A percentile compares a stretch with the other conserved stretches of the same genome.
These are phyloP conservation scores for Ogataea ganodermae DNA, from an alignment of 805 yeast species.

Conservation along the genomic window DNA sequence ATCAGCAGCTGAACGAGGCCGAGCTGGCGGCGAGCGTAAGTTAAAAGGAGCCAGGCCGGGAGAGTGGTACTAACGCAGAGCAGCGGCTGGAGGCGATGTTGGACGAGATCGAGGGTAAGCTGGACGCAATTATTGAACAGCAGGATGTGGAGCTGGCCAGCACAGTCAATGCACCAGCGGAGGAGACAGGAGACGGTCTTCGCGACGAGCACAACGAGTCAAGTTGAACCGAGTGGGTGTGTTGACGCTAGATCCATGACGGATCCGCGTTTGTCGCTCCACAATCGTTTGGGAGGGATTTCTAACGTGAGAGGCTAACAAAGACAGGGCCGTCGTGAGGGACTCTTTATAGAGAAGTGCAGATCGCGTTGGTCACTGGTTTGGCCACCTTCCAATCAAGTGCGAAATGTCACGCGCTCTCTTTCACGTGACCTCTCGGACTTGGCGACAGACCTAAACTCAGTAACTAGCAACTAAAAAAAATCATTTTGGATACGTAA, in stretches of 20 bases:
- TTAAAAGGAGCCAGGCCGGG: slow-evolving; percentile 7
- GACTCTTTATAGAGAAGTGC: no score
- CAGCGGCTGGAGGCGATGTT: slow-evolving; percentile 61
- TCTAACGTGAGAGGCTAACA: no score
- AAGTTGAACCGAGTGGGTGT: no score
- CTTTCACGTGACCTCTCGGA: not conserved
- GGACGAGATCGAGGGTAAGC: slow-evolving; percentile 62
- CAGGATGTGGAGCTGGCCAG: slow-evolving; percentile 9
- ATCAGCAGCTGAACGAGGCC: slow-evolving; percentile 64
- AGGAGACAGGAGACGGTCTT: not conserved
- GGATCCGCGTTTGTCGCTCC: no score
- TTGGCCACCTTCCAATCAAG: no score
- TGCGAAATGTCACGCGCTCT: not conserved
- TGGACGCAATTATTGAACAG: slow-evolving; percentile 48
- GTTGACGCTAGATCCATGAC: no score
- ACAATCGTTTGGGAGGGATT: no score
- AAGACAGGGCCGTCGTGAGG: no score
- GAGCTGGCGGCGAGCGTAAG: slow-evolving; percentile 60
- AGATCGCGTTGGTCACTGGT: no score
- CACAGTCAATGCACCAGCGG: not conserved
- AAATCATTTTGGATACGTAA: not conserved
- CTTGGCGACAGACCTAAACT: not conserved
- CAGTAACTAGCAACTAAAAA: not conserved
- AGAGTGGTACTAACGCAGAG: not conserved
- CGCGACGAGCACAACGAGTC: not conserved